Percentiles rank a stretch among this genome's conserved stretches.
These are phyloP conservation scores for Talaromyces piceae DNA, from an alignment of 2,329 filamentous ascomycete genomes.

Conservation along the genomic window DNA sequence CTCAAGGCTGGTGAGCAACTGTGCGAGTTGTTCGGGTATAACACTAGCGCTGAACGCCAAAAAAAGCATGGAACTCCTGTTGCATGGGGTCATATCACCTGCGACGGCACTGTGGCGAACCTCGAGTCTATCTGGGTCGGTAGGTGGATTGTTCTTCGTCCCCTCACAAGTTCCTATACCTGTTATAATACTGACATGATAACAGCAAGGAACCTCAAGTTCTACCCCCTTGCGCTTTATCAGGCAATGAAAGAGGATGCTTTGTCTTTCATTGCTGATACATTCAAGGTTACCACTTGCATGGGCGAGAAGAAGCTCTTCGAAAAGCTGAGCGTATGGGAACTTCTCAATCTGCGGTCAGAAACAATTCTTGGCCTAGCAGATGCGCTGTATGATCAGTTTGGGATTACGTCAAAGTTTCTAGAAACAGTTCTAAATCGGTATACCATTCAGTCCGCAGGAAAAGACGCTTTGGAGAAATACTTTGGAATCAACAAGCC, in stretches of 20 bases:
- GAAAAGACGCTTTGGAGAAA: not conserved
- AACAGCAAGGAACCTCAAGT: constrained; percentile 1
- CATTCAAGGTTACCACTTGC: constrained; percentile 1
- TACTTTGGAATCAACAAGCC: constrained; percentile 12
- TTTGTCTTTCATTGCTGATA: not conserved
- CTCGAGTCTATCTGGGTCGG: constrained; percentile 41
- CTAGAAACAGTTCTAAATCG: not conserved
- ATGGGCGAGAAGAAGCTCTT: not conserved
- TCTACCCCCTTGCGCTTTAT: not conserved
- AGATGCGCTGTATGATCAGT: not conserved
- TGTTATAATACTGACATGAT: not conserved
- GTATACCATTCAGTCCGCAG: not conserved
- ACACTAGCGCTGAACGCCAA: constrained; percentile 18
- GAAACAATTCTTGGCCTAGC: not conserved
- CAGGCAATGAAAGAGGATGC: not conserved
- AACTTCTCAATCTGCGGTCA: not conserved
- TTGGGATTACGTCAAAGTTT: not conserved
- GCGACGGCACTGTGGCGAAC: constrained; percentile 42
- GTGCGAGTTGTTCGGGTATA: constrained; percentile 41
- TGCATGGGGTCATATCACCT: constrained; percentile 42
- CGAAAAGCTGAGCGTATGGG: not conserved
- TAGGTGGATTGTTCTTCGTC: too few relatives aligned
- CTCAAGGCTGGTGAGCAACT: constrained; percentile 40
- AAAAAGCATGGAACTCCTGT: constrained; percentile 15
- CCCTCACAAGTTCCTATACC: too few relatives aligned